Evolutionary conservation across 371 early-diverging fungal genomes (phyloP), one percentile per base, ranked within the genome.

Genomic region (Conidiobolus incongruus): DNA sequence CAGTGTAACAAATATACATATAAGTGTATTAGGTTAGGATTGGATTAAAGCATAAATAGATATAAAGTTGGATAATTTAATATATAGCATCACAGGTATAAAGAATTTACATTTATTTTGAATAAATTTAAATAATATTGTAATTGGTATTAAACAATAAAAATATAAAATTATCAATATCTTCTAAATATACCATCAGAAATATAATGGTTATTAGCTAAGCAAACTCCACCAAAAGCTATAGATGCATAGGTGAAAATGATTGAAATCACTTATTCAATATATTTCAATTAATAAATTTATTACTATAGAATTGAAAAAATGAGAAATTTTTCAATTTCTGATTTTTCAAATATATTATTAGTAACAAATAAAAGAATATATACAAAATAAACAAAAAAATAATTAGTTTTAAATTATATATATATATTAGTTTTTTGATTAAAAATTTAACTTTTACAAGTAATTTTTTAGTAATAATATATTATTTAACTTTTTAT

Each of bases 81-180:
- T 64, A 38, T 77, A 81, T 36, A 81, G 54, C 8, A 81, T 59
- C 49, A 77, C 76, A 0, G 81, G 81, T 24, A 77, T 81, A 54
- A 81, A 70, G 44, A 76, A 74, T 70, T 63, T 40, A 81, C 46
- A 50, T 77, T 78, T 28, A 81, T 53, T 35, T 63, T 61, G 34
- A 78, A 74, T 40, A 80, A n/a, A n/a, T n/a, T n/a, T n/a, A n/a
- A n/a, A n/a, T 49, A 44, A 71, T 66, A 77, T 79, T 56, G 10
- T 7, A 1, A 11, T 13, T 16, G 36, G n/a, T 1, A 8, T 0
- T 13, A 8, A 16, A 7, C 7, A 8, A 8, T 8, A 0, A 13
- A 7, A 7, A 8, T 1, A n/a, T n/a, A 6, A 19, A n/a, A 8
- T 0, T 19, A n/a, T 11, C 19, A 8, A 16, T 15, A 11, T 30